Percentiles rank a stretch among this genome's conserved stretches.
These are phyloP conservation scores for Mycotypha africana DNA, from an alignment of 371 early-diverging fungal species.

Conservation along the genomic window DNA sequence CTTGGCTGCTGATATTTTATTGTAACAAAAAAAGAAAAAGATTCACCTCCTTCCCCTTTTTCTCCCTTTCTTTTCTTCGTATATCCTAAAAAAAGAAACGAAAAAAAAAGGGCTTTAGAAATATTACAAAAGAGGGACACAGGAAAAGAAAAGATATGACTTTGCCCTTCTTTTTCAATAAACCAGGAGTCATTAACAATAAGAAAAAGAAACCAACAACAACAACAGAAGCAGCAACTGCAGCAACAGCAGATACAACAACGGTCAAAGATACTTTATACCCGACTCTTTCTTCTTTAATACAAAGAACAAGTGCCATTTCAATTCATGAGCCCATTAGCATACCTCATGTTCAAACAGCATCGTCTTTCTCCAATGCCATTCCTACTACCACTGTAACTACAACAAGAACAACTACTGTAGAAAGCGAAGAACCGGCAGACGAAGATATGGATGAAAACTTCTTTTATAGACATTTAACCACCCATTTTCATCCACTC, in stretches of 20 bases:
- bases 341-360: constrained; percentile 2
- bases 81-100: not conserved
- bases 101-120: no score
- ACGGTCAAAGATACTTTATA: constrained; percentile 15
- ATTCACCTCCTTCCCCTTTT: no score
- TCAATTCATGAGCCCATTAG: no score
- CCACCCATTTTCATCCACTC: constrained; percentile 30
- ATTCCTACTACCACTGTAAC: not conserved
- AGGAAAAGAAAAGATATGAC: no score
- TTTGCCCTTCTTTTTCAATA: constrained; percentile 20
- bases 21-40: no score
- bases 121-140: not conserved
- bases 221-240: no score
- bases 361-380: no score
- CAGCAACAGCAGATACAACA: no score
- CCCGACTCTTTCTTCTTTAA: constrained; percentile 32
- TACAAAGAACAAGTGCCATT: constrained; percentile 15
- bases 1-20: no score
- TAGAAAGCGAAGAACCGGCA: constrained; percentile 11
- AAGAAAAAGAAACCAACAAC: constrained; percentile 23
- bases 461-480: constrained; percentile 39
- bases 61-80: not conserved
- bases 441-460: constrained; percentile 48
- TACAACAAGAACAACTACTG: not conserved
- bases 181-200: constrained; percentile 20